phyloP scores from a whole-genome alignment of 257 asterid species.

The Nicotiana paniculata region DNA sequence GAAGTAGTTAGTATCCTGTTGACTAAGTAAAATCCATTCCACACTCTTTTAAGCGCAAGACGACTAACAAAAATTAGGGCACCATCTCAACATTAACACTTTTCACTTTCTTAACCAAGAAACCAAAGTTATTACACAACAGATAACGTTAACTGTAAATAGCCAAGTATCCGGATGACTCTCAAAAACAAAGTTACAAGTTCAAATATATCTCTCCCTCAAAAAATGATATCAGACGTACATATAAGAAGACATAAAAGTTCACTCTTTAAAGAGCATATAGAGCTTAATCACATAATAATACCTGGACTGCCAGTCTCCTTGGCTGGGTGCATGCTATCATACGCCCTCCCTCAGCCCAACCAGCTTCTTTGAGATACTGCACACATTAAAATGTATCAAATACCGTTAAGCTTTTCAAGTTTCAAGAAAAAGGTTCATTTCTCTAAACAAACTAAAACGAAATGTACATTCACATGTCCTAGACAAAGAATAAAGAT shows the following conservation, averaged over 20 bases:
- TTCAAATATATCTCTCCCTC: neutral
- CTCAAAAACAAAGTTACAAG: neutral
- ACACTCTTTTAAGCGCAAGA: too few species aligned
- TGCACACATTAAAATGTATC: conserved; percentile 21
- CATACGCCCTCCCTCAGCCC: conserved; percentile 93
- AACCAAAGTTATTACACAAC: neutral
- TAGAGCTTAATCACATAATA: neutral
- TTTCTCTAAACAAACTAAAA: neutral
- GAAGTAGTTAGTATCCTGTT: too few species aligned
- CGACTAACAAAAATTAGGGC: too few species aligned
- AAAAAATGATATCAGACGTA: neutral
- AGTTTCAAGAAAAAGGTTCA: neutral
- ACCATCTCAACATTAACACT: neutral
- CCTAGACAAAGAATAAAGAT: neutral
- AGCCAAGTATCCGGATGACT: neutral
- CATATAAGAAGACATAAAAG: neutral
- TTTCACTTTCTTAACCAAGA: neutral
- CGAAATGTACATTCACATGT: neutral
- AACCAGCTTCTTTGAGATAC: conserved; percentile 90
- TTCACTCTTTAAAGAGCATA: neutral
- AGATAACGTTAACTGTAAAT: neutral
- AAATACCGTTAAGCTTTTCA: neutral
- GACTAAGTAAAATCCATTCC: too few species aligned
- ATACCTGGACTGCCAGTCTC: conserved; percentile 96
- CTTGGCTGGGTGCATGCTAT: conserved; percentile 96